These are phyloP conservation scores for Agapanthus africanus DNA, from an alignment of 106 monocot species.

Conservation along the genomic window DNA sequence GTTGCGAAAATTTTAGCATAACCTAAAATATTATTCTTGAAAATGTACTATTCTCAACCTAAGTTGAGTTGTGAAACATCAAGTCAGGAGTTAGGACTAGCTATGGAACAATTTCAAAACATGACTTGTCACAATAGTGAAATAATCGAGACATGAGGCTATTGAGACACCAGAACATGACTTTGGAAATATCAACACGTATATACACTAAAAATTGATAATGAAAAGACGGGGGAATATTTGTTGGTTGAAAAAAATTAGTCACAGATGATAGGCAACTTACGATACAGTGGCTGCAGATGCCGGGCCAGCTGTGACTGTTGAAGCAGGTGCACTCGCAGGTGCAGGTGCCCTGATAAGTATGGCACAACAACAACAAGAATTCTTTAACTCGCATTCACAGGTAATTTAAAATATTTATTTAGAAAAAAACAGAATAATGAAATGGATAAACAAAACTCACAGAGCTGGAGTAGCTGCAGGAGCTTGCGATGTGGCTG, in stretches of 20 bases:
- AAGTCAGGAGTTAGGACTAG: background rate
- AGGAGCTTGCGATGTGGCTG: conserved; percentile 1
- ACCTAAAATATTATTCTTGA: background rate
- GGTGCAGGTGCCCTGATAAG: conserved; percentile 6
- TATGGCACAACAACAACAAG: too few species aligned
- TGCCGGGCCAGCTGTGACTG: conserved; percentile 1
- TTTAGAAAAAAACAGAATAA: background rate
- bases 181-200: too few species aligned
- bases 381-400: too few species aligned
- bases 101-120: background rate
- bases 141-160: background rate
- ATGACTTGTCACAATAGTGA: background rate
- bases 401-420: background rate
- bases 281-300: conserved; percentile 15
- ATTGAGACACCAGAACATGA: background rate
- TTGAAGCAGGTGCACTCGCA: conserved; percentile 11
- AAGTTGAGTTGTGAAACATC: background rate
- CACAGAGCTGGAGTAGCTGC: background rate
- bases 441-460: conserved; percentile 7
- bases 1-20: background rate
- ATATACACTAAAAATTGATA: too few species aligned
- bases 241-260: too few species aligned
- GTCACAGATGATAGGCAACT: conserved; percentile 4
- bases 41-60: background rate
- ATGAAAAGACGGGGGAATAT: too few species aligned